Evolutionary conservation across 768 basidiomycete species (phyloP).

Genomic region (Serendipita indica): DNA sequence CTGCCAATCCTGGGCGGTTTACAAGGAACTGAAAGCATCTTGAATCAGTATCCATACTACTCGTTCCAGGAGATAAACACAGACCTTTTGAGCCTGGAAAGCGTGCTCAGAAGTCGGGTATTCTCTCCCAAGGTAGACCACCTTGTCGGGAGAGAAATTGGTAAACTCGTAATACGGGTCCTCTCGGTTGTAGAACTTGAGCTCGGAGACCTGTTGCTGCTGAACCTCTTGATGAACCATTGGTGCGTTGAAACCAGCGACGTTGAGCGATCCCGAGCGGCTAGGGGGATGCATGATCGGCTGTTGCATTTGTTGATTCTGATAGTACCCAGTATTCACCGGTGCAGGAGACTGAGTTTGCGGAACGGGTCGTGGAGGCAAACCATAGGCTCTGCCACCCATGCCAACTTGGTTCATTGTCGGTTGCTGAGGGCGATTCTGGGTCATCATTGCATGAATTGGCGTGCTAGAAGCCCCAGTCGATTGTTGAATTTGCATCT

Average conservation of each 20-base stretch:
- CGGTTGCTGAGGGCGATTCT: no score
- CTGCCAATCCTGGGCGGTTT: constrained; percentile 12
- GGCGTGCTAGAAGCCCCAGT: no score
- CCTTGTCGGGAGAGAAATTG: constrained; percentile 2
- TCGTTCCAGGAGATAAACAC: background rate
- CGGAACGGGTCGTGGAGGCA: no score
- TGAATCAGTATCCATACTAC: background rate
- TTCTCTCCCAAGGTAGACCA: constrained; percentile 13
- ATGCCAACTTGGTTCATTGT: no score
- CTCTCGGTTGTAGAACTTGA: background rate
- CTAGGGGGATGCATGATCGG: no score
- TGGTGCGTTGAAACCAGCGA: background rate
- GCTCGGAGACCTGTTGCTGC: background rate
- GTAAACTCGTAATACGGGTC: constrained; percentile 3
- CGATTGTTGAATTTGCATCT: no score
- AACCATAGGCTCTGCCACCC: no score
- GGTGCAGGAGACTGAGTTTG: no score
- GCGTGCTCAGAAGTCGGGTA: constrained; percentile 16
- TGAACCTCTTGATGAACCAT: background rate
- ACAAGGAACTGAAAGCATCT: constrained; percentile 12
- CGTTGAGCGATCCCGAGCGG: no score
- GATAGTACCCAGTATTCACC: no score
- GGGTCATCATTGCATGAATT: no score
- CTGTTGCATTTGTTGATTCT: no score
- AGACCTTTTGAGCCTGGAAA: constrained; percentile 15